Evolutionary conservation across 257 asterid species (phyloP).

Genomic region (Nicotiana attenuata): DNA sequence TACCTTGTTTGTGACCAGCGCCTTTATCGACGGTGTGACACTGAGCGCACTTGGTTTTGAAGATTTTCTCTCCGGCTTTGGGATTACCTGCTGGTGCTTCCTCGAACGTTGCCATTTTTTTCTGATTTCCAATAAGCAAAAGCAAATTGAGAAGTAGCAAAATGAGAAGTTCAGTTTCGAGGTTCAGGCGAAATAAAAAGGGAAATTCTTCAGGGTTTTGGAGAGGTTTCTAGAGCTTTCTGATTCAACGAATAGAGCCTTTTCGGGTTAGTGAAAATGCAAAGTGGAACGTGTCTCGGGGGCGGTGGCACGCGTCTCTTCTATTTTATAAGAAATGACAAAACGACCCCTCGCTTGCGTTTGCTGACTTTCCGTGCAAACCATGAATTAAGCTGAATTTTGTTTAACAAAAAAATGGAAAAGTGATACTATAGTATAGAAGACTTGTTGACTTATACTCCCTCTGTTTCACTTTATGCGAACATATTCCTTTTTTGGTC

Average conservation of each 20-base stretch:
- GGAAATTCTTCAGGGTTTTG: background rate
- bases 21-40: conserved; percentile 91
- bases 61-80: conserved; percentile 74
- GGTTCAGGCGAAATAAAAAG: background rate
- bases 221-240: background rate
- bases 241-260: background rate
- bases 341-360: background rate
- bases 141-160: background rate
- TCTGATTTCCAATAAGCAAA: background rate
- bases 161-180: background rate
- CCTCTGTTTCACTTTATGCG: too few species aligned
- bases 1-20: conserved; percentile 95
- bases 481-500: too few species aligned
- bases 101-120: conserved; percentile 58
- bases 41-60: conserved; percentile 83
- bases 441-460: too few species aligned
- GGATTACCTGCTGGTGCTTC: conserved; percentile 70
- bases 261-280: conserved; percentile 19
- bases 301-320: conserved; percentile 31
- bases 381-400: background rate
- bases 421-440: too few species aligned
- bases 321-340: background rate
- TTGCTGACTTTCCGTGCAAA: background rate
- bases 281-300: conserved; percentile 16
- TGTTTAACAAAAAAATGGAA: too few species aligned